phyloP scores from a whole-genome alignment of 169 alveolate species.

The Cyclospora cayetanensis region DNA sequence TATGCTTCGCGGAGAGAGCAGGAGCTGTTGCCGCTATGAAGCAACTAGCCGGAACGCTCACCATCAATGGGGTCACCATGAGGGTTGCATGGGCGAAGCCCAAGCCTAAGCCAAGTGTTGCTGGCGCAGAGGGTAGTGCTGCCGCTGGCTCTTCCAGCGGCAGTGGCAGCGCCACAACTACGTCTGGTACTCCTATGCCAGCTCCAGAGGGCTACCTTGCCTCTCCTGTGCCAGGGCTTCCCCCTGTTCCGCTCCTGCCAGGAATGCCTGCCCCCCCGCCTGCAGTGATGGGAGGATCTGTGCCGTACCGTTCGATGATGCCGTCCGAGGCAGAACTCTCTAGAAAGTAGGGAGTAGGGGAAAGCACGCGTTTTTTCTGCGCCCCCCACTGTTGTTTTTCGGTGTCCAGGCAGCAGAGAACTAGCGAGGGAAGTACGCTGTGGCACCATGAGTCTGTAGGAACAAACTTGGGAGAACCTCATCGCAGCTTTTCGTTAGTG shows the following conservation, averaged over 20 bases:
- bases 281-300: background rate
- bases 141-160: too few relatives aligned
- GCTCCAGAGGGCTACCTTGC: background rate
- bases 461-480: too few relatives aligned
- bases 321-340: conserved; percentile 1
- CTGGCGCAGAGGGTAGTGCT: too few relatives aligned
- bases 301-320: background rate
- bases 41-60: conserved; percentile 71
- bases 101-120: background rate
- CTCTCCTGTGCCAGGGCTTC: background rate
- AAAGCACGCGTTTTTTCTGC: too few relatives aligned
- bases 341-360: too few relatives aligned
- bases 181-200: too few relatives aligned
- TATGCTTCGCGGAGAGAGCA: conserved; percentile 78
- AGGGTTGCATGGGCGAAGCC: conserved; percentile 80
- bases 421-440: too few relatives aligned
- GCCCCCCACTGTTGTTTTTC: too few relatives aligned
- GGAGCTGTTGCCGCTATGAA: conserved; percentile 85
- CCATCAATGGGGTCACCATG: conserved; percentile 73
- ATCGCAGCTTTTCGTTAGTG: too few relatives aligned
- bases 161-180: background rate
- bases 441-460: too few relatives aligned
- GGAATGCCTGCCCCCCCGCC: background rate
- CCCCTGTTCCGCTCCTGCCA: background rate
- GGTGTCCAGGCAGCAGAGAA: too few relatives aligned